phyloP scores from a whole-genome alignment of 176 grass and related monocot genomes.

The Raddia guianensis region DNA sequence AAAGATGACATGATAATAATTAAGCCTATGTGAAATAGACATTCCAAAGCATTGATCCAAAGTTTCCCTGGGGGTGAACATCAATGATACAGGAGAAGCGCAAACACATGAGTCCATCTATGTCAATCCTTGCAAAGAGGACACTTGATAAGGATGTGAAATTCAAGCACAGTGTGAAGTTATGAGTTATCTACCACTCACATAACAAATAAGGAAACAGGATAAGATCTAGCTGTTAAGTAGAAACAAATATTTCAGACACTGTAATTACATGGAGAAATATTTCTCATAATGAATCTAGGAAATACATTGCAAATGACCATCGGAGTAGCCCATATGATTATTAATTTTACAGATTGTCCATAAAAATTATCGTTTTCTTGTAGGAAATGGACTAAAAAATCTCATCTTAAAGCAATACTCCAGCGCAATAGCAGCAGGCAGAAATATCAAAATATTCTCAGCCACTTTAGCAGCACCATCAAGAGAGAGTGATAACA shows the following conservation, averaged over 20 bases:
- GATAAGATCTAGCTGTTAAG: conserved; percentile 23
- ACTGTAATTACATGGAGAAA: neutral
- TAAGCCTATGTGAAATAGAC: conserved; percentile 3
- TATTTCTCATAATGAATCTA: conserved; percentile 29
- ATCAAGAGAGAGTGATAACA: conserved; percentile 55
- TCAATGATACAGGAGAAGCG: conserved; percentile 8
- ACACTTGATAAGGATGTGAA: conserved; percentile 22
- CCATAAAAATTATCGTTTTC: conserved; percentile 53
- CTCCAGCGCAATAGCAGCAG: conserved; percentile 84
- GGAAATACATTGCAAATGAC: conserved; percentile 37
- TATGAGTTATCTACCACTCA: conserved; percentile 1
- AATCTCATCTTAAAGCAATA: conserved; percentile 85
- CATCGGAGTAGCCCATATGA: conserved; percentile 7
- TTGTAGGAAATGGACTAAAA: conserved; percentile 80
- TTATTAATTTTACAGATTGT: conserved; percentile 19
- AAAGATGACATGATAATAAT: neutral
- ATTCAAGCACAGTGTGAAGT: conserved; percentile 5
- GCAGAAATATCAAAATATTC: conserved; percentile 79
- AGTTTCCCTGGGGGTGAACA: neutral
- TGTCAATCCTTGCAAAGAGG: conserved; percentile 8
- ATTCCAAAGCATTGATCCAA: conserved; percentile 13
- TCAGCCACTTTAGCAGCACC: conserved; percentile 62
- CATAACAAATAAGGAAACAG: conserved; percentile 4
- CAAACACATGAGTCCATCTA: neutral
- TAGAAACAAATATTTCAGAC: conserved; percentile 27